These are phyloP conservation scores for Metschnikowia rubicola DNA, from an alignment of 805 yeast species.

Conservation along the genomic window DNA sequence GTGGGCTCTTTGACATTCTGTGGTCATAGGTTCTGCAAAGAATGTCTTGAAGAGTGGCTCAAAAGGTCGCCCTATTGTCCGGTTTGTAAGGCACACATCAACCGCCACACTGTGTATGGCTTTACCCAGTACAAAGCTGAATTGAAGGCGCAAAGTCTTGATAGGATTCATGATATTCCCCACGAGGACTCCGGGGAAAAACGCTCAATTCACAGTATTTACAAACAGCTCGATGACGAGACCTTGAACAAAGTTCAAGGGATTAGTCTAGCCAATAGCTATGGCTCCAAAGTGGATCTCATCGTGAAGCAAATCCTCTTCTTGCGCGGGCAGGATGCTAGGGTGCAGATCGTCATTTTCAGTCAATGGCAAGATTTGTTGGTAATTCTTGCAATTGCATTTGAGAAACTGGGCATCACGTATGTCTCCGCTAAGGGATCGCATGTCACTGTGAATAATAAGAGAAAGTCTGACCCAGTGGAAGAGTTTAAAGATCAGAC, in stretches of 20 bases:
- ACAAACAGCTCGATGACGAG: constrained; percentile 42
- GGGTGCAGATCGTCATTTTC: constrained; percentile 78
- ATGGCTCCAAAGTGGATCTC: constrained; percentile 85
- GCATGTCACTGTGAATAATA: constrained; percentile 5
- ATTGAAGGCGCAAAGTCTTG: constrained; percentile 45
- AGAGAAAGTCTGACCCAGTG: constrained; percentile 25
- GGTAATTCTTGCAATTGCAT: constrained; percentile 60
- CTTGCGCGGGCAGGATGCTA: constrained; percentile 52
- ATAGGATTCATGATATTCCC: constrained; percentile 20
- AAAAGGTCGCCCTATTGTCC: constrained; percentile 63
- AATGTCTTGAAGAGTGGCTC: constrained; percentile 77
- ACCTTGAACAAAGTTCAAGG: constrained; percentile 43
- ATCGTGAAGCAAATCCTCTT: constrained; percentile 70
- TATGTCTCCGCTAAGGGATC: constrained; percentile 54
- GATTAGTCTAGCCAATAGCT: constrained; percentile 37
- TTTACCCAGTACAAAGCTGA: constrained; percentile 60
- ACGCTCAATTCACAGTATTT: constrained; percentile 25
- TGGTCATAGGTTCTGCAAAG: constrained; percentile 88
- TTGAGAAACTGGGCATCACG: constrained; percentile 53
- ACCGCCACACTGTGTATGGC: constrained; percentile 54
- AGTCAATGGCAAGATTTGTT: constrained; percentile 87
- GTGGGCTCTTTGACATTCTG: constrained; percentile 83
- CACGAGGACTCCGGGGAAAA: neutral
- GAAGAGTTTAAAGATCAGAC: constrained; percentile 57
- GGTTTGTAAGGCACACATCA: constrained; percentile 62